phyloP scores from a whole-genome alignment of 805 yeast genomes.

The Hanseniaspora pseudoguilliermondii region DNA sequence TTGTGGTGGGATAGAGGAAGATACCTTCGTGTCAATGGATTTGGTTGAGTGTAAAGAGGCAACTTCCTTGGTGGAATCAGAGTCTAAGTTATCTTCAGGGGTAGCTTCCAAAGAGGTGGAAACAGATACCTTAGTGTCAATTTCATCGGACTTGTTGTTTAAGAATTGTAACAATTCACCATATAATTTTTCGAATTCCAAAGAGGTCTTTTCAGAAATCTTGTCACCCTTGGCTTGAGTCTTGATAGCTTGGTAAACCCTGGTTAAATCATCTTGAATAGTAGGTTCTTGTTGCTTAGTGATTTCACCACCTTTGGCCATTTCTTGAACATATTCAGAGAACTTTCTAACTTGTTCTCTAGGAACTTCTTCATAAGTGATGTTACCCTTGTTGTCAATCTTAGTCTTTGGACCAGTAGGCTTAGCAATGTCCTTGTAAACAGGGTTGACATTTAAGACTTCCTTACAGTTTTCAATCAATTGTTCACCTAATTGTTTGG shows the following conservation, averaged over 20 bases:
- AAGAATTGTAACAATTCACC: conserved; percentile 58
- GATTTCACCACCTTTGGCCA: conserved; percentile 88
- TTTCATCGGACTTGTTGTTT: conserved; percentile 49
- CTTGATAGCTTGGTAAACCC: conserved; percentile 68
- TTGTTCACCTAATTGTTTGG: conserved; percentile 80
- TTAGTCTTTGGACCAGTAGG: conserved; percentile 93
- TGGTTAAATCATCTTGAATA: conserved; percentile 71
- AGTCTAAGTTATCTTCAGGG: conserved; percentile 38
- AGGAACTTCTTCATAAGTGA: conserved; percentile 70
- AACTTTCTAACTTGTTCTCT: conserved; percentile 86
- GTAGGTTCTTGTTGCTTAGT: conserved; percentile 61
- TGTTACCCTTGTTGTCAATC: conserved; percentile 77
- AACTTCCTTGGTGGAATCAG: conserved; percentile 59
- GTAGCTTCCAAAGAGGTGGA: conserved; percentile 38
- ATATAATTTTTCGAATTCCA: conserved; percentile 60
- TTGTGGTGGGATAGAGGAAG: conserved; percentile 60
- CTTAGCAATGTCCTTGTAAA: conserved; percentile 83
- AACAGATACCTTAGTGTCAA: conserved; percentile 53
- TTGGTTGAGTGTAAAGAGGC: conserved; percentile 70
- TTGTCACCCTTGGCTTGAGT: conserved; percentile 43
- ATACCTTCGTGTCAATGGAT: conserved; percentile 58
- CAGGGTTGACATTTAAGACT: conserved; percentile 68
- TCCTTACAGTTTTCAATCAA: conserved; percentile 91
- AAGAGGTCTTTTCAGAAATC: conserved; percentile 46
- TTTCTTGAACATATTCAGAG: conserved; percentile 88